These are phyloP conservation scores for Castanea sativa DNA, from an alignment of 306 rosid species.

Conservation along the genomic window DNA sequence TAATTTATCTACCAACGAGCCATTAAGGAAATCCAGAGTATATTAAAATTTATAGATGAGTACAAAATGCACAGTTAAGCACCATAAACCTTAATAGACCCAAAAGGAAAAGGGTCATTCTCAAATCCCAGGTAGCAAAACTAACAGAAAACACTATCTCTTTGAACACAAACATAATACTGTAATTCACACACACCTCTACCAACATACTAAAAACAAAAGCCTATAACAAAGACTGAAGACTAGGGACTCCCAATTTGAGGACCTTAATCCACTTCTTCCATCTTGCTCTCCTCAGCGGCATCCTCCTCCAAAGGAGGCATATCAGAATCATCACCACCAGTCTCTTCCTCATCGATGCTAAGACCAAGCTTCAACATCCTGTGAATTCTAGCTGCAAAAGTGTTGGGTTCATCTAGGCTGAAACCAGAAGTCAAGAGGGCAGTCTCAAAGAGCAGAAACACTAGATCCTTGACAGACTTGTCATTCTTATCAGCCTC, in stretches of 20 bases:
- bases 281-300: slow-evolving; percentile 76
- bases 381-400: slow-evolving; percentile 62
- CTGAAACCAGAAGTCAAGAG: slow-evolving; percentile 72
- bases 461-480: slow-evolving; percentile 61
- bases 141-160: not conserved
- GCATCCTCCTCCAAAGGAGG: slow-evolving; percentile 62
- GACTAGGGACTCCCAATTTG: not conserved
- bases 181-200: no score
- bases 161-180: no score
- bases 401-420: slow-evolving; percentile 69
- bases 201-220: not conserved
- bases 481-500: slow-evolving; percentile 67
- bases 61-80: no score
- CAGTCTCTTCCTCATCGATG: slow-evolving; percentile 53
- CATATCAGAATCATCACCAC: slow-evolving; percentile 54
- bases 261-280: slow-evolving; percentile 54
- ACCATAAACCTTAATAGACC: no score
- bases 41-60: no score
- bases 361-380: slow-evolving; percentile 70
- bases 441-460: slow-evolving; percentile 62
- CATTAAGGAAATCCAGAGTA: no score
- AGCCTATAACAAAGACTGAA: not conserved
- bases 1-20: no score
- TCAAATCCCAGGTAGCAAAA: no score
- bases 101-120: no score